phyloP scores from a whole-genome alignment of 805 yeast genomes.

The Ogataea kodamae region DNA sequence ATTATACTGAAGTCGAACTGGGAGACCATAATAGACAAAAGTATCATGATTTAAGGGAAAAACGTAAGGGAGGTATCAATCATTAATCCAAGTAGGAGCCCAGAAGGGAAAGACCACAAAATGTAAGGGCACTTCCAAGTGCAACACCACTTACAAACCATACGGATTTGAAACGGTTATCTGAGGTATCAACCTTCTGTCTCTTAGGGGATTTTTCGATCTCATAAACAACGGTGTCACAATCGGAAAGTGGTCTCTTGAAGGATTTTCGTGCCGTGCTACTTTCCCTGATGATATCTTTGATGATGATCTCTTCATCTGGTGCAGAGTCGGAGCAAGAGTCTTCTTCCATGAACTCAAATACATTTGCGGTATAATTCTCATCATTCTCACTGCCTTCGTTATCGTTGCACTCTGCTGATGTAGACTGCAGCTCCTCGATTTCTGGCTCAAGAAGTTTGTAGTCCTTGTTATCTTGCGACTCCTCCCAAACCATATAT shows the following conservation, averaged over 20 bases:
- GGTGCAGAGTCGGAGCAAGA: slow-evolving; percentile 14
- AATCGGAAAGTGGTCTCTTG: slow-evolving; percentile 4
- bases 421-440: too few species aligned
- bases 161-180: background rate
- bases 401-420: too few species aligned
- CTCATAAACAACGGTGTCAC: slow-evolving; percentile 5
- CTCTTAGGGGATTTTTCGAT: slow-evolving; percentile 5
- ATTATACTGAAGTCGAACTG: slow-evolving; percentile 48
- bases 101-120: slow-evolving; percentile 27
- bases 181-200: slow-evolving; percentile 1
- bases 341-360: too few species aligned
- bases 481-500: slow-evolving; percentile 3
- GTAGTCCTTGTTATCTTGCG: background rate
- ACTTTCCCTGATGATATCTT: slow-evolving; percentile 4
- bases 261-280: slow-evolving; percentile 5
- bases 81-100: slow-evolving; percentile 19
- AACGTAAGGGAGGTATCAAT: slow-evolving; percentile 4
- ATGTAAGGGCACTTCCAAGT: slow-evolving; percentile 21
- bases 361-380: too few species aligned
- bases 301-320: slow-evolving; percentile 12
- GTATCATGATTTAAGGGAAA: slow-evolving; percentile 12
- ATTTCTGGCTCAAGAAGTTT: too few species aligned
- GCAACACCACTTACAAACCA: slow-evolving; percentile 20
- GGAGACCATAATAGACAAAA: slow-evolving; percentile 41
- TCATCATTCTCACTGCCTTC: too few species aligned